Evolutionary conservation across 2,329 filamentous ascomycete species (phyloP).

Genomic region (Metarhizium robertsii): DNA sequence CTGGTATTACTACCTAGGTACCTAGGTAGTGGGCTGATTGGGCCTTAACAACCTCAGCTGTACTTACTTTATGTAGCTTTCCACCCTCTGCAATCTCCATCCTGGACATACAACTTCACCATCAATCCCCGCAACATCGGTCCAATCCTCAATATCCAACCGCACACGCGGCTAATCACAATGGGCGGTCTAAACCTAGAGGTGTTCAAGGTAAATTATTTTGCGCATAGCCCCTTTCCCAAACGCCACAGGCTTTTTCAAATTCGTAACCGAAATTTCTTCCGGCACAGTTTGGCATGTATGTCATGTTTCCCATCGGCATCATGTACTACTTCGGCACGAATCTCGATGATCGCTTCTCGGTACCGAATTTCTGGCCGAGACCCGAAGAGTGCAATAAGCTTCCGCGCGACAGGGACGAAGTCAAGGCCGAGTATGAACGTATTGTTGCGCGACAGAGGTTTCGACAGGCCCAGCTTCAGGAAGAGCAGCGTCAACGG

Average conservation of each 20-base stretch:
- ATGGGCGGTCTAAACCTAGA: conserved; percentile 87
- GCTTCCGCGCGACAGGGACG: conserved; percentile 67
- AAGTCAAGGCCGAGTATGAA: conserved; percentile 74
- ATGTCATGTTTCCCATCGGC: conserved; percentile 96
- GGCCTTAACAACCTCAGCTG: no score
- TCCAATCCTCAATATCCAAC: neutral
- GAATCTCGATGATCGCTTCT: conserved; percentile 88
- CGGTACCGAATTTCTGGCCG: conserved; percentile 89
- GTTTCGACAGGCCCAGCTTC: conserved; percentile 57
- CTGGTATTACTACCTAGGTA: no score
- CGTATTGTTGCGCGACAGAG: conserved; percentile 57
- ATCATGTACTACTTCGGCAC: conserved; percentile 99
- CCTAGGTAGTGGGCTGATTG: no score
- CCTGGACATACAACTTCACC: neutral
- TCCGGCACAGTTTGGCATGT: conserved; percentile 78
- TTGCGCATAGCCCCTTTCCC: neutral
- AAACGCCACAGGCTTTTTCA: neutral
- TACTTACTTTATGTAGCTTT: neutral
- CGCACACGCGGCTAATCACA: conserved; percentile 13
- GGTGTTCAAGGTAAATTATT: conserved; percentile 72
- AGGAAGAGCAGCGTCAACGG: conserved; percentile 24
- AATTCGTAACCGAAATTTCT: neutral
- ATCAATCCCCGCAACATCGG: neutral
- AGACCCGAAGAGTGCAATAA: conserved; percentile 67
- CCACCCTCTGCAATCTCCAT: neutral